Base-by-base conservation (phyloP, 1,139 yeast genomes). In the Yamadazyma sp. region DNA sequence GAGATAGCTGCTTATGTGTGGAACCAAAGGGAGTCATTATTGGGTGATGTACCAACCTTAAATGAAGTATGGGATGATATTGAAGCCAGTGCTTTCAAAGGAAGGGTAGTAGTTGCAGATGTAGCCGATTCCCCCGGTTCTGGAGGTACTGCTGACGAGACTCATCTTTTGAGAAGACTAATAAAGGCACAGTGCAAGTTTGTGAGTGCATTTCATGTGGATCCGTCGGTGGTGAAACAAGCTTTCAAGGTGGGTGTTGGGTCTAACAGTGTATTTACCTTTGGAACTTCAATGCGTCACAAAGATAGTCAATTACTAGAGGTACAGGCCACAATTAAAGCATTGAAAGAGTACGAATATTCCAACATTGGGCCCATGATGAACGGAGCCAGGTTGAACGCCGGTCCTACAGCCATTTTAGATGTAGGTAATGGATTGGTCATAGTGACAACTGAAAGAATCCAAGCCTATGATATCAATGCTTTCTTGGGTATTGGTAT, bases 391-490 rank as follows among this genome's bases (percentile, higher is more conserved):
- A 30, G 30, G 20, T 25, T 41, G 13, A 27, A 31, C 15, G 44
- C 39, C 3, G 44, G 43, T 1, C 31, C 27, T 6, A 39, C 43
- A 2, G 30, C 43, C 3, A 24, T 41, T 11, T 37, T 41, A 6
- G 29, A 34, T 15, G 36, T 39, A 7, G 20, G 11, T 2, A 41
- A 41, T 26, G 44, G 44, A 7, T 31, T 39, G 13, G n/a, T 27
- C 5, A 12, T 27, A 7, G 44, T 37, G 2, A 37, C 40, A 11
- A 37, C 45, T 2, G 39, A 41, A 23, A 32, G 38, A 31, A 40
- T 42, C n/a, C 44, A 42, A 32, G 44, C 45, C 12, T 42, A 42
- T 33, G 45, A 40, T 27, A 40, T 40, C 3, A 40, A 40, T 38
- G 44, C 45, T 2, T 40, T 42, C 17, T 6, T 42, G 11, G 24